Conservation (phyloP, 441 rosid genomes). For the Arabidopsis lyrata region DNA sequence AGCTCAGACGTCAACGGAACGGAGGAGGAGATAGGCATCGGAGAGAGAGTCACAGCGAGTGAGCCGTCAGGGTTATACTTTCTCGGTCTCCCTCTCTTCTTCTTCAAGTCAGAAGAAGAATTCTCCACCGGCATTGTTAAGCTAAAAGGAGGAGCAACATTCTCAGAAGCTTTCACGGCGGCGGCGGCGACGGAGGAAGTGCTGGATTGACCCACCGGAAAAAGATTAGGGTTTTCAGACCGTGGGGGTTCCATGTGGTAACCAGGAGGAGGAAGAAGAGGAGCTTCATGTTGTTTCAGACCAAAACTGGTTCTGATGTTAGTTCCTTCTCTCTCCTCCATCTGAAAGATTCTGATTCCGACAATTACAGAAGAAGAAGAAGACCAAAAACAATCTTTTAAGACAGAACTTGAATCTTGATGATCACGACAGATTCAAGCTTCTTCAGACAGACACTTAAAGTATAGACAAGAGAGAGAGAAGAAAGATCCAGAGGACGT, state of each 20-base stretch:
- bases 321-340: conserved; percentile 72
- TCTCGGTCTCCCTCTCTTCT: conserved; percentile 76
- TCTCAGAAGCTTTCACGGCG: conserved; percentile 22
- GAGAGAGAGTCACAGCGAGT: conserved; percentile 56
- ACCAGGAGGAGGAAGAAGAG: conserved; percentile 40
- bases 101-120: conserved; percentile 51
- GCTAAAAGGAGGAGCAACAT: conserved; percentile 47
- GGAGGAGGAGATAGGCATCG: conserved; percentile 77
- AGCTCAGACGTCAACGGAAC: conserved; percentile 67
- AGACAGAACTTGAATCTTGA: conserved; percentile 45
- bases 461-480: conserved; percentile 29
- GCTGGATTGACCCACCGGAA: conserved; percentile 44
- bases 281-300: conserved; percentile 60
- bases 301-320: conserved; percentile 52
- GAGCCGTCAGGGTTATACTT: conserved; percentile 67
- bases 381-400: conserved; percentile 38
- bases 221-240: conserved; percentile 53
- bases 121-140: conserved; percentile 42
- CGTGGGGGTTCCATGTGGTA: conserved; percentile 61
- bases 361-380: conserved; percentile 47
- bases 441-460: conserved; percentile 20
- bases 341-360: conserved; percentile 49
- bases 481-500: conserved; percentile 39
- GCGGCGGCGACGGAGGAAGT: conserved; percentile 19
- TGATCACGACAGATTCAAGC: conserved; percentile 46